Evolutionary conservation across 495 filamentous ascomycete species (phyloP).

Genomic region (Aeminium ludgeri): DNA sequence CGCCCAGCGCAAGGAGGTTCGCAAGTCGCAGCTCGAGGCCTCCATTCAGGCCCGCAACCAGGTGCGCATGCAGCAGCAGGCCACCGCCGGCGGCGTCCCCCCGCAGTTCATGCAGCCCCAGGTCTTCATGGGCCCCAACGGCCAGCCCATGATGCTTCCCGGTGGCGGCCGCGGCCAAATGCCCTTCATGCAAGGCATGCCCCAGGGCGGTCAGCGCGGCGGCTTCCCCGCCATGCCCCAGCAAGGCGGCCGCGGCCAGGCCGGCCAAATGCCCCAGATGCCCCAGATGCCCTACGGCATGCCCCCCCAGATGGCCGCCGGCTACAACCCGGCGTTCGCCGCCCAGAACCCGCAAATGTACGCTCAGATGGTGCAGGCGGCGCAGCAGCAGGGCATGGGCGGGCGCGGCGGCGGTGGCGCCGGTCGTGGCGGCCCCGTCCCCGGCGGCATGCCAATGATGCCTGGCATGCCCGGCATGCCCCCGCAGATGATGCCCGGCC

Average conservation of each 20-base stretch:
- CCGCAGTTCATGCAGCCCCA: slow-evolving; percentile 65
- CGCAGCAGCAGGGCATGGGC: slow-evolving; percentile 41
- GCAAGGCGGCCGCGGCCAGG: slow-evolving; percentile 68
- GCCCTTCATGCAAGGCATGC: slow-evolving; percentile 74
- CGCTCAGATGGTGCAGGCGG: slow-evolving; percentile 23
- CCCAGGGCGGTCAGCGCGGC: slow-evolving; percentile 71
- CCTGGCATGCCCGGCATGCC: slow-evolving; percentile 47
- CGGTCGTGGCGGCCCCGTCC: slow-evolving; percentile 53
- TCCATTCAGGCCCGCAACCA: slow-evolving; percentile 98
- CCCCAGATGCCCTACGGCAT: slow-evolving; percentile 64
- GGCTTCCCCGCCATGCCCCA: slow-evolving; percentile 67
- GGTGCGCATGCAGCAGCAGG: slow-evolving; percentile 92
- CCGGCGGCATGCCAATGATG: slow-evolving; percentile 49
- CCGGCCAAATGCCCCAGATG: slow-evolving; percentile 54
- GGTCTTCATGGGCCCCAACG: slow-evolving; percentile 63
- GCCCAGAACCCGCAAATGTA: slow-evolving; percentile 22
- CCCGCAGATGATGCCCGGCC: slow-evolving; percentile 36
- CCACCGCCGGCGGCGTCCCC: slow-evolving; percentile 79
- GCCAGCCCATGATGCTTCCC: slow-evolving; percentile 47
- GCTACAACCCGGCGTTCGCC: slow-evolving; percentile 30
- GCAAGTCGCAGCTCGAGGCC: slow-evolving; percentile 95
- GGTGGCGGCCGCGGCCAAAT: slow-evolving; percentile 54
- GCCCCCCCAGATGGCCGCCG: slow-evolving; percentile 52
- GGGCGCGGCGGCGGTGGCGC: slow-evolving; percentile 55
- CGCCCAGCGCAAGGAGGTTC: slow-evolving; percentile 97